Evolutionary conservation across 2,329 filamentous ascomycete genomes (phyloP), one percentile per base, ranked within the genome.

Genomic region (Ophiostoma montium): DNA sequence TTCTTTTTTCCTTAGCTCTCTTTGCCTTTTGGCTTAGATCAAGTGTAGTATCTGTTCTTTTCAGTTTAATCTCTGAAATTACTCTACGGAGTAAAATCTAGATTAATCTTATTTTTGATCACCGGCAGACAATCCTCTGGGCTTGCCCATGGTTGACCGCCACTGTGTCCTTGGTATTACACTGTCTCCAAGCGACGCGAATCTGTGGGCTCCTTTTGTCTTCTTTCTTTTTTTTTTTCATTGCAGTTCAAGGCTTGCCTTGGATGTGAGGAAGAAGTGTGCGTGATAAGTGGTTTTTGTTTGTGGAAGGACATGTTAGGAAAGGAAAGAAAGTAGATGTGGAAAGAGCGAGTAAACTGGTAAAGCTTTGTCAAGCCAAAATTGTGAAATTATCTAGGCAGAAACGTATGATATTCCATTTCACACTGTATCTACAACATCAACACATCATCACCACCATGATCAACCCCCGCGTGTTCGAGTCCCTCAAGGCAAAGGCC

Each of bases 11-110:
- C 60, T 66, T 58, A 72, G 68, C 69, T 71, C 68, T 70, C 69
- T 72, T 72, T 71, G 68, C 66, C 66, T 65, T 73, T 74, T 78
- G 74, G 78, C 78, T 85, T 84, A 86, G 83, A 87, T 87, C 83
- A 87, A 86, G 82, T 87, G 82, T 86, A 87, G 83, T 87, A 87
- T 86, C 82, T 86, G 83, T 88, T 89, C 84, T 88, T 87, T 84
- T 86, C 81, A 89, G 84, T 87, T 88, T 89, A 88, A 88, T 87
- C 81, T 84, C 84, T 89, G 83, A 83, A 85, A 87, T 75, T 74
- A 72, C 71, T 73, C 79, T 76, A 84, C 70, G 73, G 78, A 72
- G 71, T 71, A 72, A 72, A 77, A 76, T 75, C 72, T 71, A 78
- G 81, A 86, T 89, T 88, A 86, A 78, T 78, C 81, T 73, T 75